Conservation (phyloP, 139 green algal species). For the Tetradesmus obliquus region DNA sequence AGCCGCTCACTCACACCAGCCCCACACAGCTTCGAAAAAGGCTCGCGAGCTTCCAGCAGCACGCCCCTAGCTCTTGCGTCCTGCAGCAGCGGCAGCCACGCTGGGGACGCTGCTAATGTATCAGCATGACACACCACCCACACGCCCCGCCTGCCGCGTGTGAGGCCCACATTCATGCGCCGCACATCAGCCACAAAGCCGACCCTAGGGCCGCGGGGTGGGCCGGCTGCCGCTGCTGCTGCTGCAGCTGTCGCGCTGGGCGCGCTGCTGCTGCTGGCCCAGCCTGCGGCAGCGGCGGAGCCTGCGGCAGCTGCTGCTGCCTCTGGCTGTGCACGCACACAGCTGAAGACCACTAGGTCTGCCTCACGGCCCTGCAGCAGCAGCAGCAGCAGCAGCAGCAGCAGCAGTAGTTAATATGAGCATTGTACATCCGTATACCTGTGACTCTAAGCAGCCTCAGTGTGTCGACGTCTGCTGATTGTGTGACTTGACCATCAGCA, state of each 20-base stretch:
- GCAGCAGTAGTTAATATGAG: no score
- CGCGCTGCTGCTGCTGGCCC: neutral
- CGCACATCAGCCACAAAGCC: constrained; percentile 79
- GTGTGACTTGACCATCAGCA: no score
- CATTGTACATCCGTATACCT: no score
- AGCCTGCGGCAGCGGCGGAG: neutral
- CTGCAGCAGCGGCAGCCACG: constrained; percentile 63
- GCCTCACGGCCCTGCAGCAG: constrained; percentile 69
- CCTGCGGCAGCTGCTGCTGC: neutral
- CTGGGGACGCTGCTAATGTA: constrained; percentile 57
- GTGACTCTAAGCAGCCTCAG: no score
- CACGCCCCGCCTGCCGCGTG: constrained; percentile 67
- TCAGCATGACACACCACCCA: constrained; percentile 72
- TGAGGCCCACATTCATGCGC: constrained; percentile 85
- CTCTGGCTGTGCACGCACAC: constrained; percentile 61
- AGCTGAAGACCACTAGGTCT: constrained; percentile 78
- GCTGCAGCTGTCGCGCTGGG: neutral
- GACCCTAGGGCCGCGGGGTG: constrained; percentile 28
- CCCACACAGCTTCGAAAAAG: neutral
- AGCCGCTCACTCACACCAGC: constrained; percentile 16
- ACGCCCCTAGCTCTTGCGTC: constrained; percentile 38
- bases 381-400: neutral
- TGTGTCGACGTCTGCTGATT: no score
- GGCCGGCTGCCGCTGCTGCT: neutral
- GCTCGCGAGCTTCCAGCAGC: constrained; percentile 46